Evolutionary conservation across 495 filamentous ascomycete genomes (phyloP).

Genomic region (Neurospora discreta): DNA sequence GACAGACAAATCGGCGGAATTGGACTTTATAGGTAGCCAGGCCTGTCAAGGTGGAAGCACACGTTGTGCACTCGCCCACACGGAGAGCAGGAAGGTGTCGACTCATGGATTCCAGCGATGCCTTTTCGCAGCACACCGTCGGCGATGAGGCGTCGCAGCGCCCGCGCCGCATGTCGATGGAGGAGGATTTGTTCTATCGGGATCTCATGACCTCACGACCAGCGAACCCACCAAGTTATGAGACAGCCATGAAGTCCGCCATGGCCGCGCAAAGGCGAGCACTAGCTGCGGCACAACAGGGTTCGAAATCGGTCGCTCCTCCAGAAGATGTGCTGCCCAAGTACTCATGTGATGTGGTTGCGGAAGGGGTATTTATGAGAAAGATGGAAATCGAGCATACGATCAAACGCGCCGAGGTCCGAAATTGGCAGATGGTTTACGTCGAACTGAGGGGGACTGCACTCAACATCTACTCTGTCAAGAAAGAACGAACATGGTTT

Average conservation of each 20-base stretch:
- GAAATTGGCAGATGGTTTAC: slow-evolving; percentile 46
- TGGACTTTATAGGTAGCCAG: not conserved
- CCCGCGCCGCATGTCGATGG: slow-evolving; percentile 28
- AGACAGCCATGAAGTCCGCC: slow-evolving; percentile 22
- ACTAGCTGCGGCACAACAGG: not conserved
- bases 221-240: slow-evolving; percentile 26
- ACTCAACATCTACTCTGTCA: slow-evolving; percentile 44
- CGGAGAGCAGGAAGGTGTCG: not conserved
- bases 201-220: slow-evolving; percentile 25
- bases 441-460: slow-evolving; percentile 49
- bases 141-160: slow-evolving; percentile 15
- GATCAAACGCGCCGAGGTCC: slow-evolving; percentile 38
- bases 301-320: not conserved
- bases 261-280: slow-evolving; percentile 25
- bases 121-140: slow-evolving; percentile 21
- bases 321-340: slow-evolving; percentile 33
- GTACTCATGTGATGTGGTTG: slow-evolving; percentile 44
- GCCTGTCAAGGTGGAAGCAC: not conserved
- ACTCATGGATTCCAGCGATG: slow-evolving; percentile 14
- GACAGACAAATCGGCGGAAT: not conserved
- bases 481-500: slow-evolving; percentile 31
- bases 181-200: slow-evolving; percentile 28
- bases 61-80: not conserved
- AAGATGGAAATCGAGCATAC: slow-evolving; percentile 50
- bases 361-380: slow-evolving; percentile 40